A percentile compares a stretch with the other conserved stretches of the same genome.
phyloP scores from a whole-genome alignment of 768 basidiomycete species.

The Leucocoprinus leucothites region DNA sequence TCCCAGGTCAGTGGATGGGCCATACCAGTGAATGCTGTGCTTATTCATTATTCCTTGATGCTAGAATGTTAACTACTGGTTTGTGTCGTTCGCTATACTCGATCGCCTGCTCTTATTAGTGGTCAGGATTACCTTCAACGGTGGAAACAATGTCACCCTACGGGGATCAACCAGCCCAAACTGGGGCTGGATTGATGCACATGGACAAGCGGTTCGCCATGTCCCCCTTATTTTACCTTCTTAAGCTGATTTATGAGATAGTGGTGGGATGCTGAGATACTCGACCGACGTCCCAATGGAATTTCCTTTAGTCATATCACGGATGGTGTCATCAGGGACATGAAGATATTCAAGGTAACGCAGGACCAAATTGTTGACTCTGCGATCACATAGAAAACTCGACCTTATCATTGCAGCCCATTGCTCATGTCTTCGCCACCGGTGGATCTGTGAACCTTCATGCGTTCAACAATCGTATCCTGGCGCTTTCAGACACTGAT shows the following conservation, averaged over 20 bases:
- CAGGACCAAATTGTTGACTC: neutral
- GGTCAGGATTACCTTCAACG: conserved; percentile 49
- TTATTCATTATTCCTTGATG: too few species aligned
- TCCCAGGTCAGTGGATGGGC: too few species aligned
- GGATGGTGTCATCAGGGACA: conserved; percentile 51
- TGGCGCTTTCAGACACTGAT: conserved; percentile 48
- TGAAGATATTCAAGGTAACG: conserved; percentile 52
- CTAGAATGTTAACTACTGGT: conserved; percentile 30
- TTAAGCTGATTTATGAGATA: conserved; percentile 21
- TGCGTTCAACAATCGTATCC: conserved; percentile 53
- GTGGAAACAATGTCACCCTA: conserved; percentile 57
- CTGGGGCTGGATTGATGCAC: conserved; percentile 65
- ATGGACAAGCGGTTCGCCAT: conserved; percentile 47
- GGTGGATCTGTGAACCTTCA: conserved; percentile 48
- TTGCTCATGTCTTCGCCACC: conserved; percentile 60
- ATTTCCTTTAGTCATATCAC: conserved; percentile 51
- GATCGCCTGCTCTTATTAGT: neutral
- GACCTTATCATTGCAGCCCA: conserved; percentile 32
- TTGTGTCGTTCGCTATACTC: neutral
- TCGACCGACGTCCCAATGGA: conserved; percentile 53
- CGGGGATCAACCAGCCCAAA: conserved; percentile 50
- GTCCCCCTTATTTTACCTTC: neutral
- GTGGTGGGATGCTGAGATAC: conserved; percentile 59
- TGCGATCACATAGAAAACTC: neutral
- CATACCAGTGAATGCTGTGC: too few species aligned